These are phyloP conservation scores for Chlamydomonas schloesseri DNA, from an alignment of 139 green algal species.

Conservation along the genomic window DNA sequence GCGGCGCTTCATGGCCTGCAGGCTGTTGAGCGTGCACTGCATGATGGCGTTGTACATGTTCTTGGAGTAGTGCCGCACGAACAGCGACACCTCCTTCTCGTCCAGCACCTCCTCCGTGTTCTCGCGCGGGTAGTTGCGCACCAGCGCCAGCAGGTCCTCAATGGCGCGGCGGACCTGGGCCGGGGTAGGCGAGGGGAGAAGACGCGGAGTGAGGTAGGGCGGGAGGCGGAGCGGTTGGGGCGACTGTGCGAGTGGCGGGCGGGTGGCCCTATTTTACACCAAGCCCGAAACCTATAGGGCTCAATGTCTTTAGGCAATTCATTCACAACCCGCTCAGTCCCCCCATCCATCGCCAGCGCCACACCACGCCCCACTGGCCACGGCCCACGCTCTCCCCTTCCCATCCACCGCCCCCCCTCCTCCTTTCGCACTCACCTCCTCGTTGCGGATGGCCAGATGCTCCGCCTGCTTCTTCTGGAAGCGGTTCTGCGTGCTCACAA, in stretches of 20 bases:
- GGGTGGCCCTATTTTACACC: too few relatives aligned
- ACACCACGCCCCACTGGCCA: too few relatives aligned
- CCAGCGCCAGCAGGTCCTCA: constrained; percentile 80
- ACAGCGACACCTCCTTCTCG: constrained; percentile 65
- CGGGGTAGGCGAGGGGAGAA: neutral
- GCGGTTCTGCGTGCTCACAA: constrained; percentile 75
- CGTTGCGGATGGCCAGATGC: constrained; percentile 79
- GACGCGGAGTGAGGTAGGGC: neutral
- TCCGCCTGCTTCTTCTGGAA: constrained; percentile 76
- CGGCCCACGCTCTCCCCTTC: too few relatives aligned
- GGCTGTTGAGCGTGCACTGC: constrained; percentile 75
- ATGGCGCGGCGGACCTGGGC: constrained; percentile 76
- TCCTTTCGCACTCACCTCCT: constrained; percentile 57
- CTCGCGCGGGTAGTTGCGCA: constrained; percentile 78
- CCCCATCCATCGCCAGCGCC: too few relatives aligned
- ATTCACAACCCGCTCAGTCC: too few relatives aligned
- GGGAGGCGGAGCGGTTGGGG: neutral
- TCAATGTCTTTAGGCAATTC: too few relatives aligned
- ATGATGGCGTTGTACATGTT: constrained; percentile 90
- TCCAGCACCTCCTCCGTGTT: constrained; percentile 73
- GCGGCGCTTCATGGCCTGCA: constrained; percentile 85
- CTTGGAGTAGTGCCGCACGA: constrained; percentile 82
- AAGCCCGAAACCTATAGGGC: too few relatives aligned
- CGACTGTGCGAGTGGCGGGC: too few relatives aligned
- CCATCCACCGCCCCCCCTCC: too few relatives aligned